Percentiles rank a stretch among this genome's conserved stretches.
Evolutionary conservation across 441 rosid genomes (phyloP).

Genomic region (Flueggea neowawraea): DNA sequence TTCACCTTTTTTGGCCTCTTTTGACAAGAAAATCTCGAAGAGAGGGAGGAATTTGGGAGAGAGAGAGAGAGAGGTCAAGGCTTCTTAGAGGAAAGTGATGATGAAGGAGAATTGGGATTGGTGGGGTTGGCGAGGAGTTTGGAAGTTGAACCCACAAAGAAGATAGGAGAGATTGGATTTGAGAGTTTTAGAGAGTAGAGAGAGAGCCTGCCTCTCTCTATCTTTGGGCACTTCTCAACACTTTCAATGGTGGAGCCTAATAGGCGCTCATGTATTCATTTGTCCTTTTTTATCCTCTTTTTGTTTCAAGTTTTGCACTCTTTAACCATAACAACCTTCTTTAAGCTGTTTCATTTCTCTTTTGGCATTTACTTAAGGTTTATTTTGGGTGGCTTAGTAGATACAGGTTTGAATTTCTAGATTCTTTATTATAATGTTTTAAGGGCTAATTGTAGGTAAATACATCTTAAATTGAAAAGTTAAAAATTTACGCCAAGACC

Average conservation of each 20-base stretch:
- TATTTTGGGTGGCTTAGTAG: too few relatives aligned
- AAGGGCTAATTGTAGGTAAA: too few relatives aligned
- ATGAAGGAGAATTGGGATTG: slow-evolving; percentile 4
- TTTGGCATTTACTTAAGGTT: too few relatives aligned
- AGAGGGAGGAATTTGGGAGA: too few relatives aligned
- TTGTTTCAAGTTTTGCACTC: too few relatives aligned
- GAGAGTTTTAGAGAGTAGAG: slow-evolving; percentile 1
- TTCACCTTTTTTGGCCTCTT: background rate
- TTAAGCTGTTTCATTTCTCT: too few relatives aligned
- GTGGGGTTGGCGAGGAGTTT: background rate
- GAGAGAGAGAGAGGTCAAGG: background rate
- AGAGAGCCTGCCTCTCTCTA: background rate
- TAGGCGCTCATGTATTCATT: slow-evolving; percentile 13
- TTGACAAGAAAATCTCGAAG: background rate
- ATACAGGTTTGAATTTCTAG: too few relatives aligned
- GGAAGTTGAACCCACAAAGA: slow-evolving; percentile 12
- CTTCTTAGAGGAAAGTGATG: background rate
- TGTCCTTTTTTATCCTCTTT: background rate
- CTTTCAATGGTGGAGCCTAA: slow-evolving; percentile 27
- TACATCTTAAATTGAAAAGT: too few relatives aligned
- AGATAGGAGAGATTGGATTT: background rate
- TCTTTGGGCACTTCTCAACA: slow-evolving; percentile 11
- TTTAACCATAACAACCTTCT: too few relatives aligned
- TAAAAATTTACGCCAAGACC: too few relatives aligned
- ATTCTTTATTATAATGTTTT: too few relatives aligned